A percentile compares a stretch with the other conserved stretches of the same genome.
Conservation (phyloP, 1,139 yeast species). For the Spencermartinsiella ligniputridi region DNA sequence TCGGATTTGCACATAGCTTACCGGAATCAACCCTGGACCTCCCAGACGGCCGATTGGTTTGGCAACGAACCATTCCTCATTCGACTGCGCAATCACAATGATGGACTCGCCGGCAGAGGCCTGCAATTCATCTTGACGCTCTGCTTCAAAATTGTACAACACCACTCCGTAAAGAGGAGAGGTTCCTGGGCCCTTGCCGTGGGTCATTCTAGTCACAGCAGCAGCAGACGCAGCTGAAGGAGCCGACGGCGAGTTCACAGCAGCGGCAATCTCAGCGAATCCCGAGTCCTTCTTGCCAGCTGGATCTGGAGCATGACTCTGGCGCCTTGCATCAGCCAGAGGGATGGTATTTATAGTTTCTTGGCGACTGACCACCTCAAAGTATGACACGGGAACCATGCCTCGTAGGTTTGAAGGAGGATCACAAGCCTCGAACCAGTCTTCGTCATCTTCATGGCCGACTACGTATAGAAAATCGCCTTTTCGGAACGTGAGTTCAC, state of each 20-base stretch:
- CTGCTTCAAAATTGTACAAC: conserved; percentile 82
- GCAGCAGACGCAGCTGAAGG: neutral
- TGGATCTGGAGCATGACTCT: conserved; percentile 2
- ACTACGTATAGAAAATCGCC: conserved; percentile 90
- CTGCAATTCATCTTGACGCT: conserved; percentile 81
- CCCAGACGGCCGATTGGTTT: conserved; percentile 93
- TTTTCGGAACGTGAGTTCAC: conserved; percentile 68
- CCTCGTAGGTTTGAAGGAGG: conserved; percentile 77
- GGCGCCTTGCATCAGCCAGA: conserved; percentile 13
- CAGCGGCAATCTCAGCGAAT: neutral
- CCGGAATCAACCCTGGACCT: conserved; percentile 96
- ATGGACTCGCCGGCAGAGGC: conserved; percentile 83
- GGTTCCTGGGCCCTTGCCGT: conserved; percentile 11
- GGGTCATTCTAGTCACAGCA: conserved; percentile 1
- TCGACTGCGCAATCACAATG: conserved; percentile 92
- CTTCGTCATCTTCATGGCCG: conserved; percentile 54
- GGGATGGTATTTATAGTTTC: conserved; percentile 39
- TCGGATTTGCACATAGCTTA: conserved; percentile 78
- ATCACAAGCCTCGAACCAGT: conserved; percentile 87
- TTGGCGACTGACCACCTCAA: conserved; percentile 68
- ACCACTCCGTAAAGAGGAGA: conserved; percentile 58
- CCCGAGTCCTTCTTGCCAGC: neutral
- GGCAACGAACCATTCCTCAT: conserved; percentile 96
- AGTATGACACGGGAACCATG: conserved; percentile 80
- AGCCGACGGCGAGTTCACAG: neutral